Base-by-base conservation (phyloP, 2,329 filamentous ascomycete genomes). In the Sclerotinia minor region DNA sequence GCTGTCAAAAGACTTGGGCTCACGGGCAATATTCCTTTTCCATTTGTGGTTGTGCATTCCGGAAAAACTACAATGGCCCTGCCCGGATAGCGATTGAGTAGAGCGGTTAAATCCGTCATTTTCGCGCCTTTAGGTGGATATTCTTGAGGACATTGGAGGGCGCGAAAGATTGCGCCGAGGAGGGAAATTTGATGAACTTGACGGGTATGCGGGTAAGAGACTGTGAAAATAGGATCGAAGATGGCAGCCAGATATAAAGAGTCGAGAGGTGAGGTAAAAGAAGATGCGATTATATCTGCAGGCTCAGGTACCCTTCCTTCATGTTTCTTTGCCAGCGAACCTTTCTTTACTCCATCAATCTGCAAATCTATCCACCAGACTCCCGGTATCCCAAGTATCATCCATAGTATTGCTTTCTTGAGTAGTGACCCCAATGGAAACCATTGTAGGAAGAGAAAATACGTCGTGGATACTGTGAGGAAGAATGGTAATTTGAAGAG, bases 361-460 rank as follows among this genome's bases (percentile, higher is more conserved):
- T 97, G 94, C n/a, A 99, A 83, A 79, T 99, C 95, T 67, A 97
- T 89, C 94, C 94, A 98, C 93, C 94, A 98, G 68, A 99, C 92
- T 38, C 95, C 94, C 0, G 94, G 92, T 69, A 96, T 90, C 49
- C 88, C 90, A 73, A 99, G 86, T 72, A 98, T 86, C 69, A 88
- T 85, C 94, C 95, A 98, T 65, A 98, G 81, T 60, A 92, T 87
- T 17, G 91, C 87, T 80, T 98, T 98, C 76, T 92, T 92, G 54
- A 88, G 80, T 45, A 88, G 76, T 11, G 84, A 84, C 1, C 87
- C 87, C 13, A 90, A 83, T 0, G 93, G 93, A 19, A 97, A 85
- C 84, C 89, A 91, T 80, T 94, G 92, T 65, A 98, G 84, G 69
- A 97, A 75, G 69, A 91, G 77, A 77, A 98, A 95, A 81, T 96